Conservation (phyloP, 2,329 filamentous ascomycete species). For the Hawksworthiomyces lignivorus region DNA sequence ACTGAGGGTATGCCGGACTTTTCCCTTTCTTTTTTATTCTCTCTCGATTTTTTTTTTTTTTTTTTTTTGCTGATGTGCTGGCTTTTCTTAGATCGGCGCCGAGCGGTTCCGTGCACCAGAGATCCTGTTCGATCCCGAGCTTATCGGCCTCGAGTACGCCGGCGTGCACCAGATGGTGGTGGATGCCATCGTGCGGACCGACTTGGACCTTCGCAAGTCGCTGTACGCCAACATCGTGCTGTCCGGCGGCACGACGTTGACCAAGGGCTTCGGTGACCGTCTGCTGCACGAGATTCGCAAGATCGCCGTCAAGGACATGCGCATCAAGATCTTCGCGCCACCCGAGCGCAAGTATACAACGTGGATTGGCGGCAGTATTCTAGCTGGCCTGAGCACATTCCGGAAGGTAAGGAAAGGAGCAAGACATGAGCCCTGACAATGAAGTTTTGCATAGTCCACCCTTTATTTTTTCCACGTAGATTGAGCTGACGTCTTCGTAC, state of each 20-base stretch:
- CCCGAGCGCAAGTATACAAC: conserved; percentile 98
- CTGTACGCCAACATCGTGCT: conserved; percentile 96
- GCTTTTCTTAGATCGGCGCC: conserved; percentile 72
- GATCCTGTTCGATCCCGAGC: conserved; percentile 94
- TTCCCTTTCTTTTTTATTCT: background rate
- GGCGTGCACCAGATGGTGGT: conserved; percentile 97
- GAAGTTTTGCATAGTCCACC: too few species aligned
- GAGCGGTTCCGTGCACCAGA: conserved; percentile 95
- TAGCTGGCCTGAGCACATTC: conserved; percentile 94
- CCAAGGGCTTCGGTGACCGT: conserved; percentile 92
- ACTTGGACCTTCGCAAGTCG: conserved; percentile 89
- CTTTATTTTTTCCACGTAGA: background rate
- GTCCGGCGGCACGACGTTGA: conserved; percentile 90
- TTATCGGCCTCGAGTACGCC: conserved; percentile 93
- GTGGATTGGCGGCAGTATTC: conserved; percentile 96
- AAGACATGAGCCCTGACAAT: too few species aligned
- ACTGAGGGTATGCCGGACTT: conserved; percentile 57
- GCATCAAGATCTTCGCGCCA: conserved; percentile 97
- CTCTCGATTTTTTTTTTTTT: background rate
- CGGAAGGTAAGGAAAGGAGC: too few species aligned
- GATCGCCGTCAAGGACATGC: conserved; percentile 96
- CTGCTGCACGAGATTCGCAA: conserved; percentile 86
- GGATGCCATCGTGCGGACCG: conserved; percentile 88
- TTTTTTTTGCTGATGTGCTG: background rate
- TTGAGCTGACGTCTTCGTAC: conserved; percentile 6